Evolutionary conservation across 768 basidiomycete species (phyloP).

Genomic region (Termitomyces sp.): DNA sequence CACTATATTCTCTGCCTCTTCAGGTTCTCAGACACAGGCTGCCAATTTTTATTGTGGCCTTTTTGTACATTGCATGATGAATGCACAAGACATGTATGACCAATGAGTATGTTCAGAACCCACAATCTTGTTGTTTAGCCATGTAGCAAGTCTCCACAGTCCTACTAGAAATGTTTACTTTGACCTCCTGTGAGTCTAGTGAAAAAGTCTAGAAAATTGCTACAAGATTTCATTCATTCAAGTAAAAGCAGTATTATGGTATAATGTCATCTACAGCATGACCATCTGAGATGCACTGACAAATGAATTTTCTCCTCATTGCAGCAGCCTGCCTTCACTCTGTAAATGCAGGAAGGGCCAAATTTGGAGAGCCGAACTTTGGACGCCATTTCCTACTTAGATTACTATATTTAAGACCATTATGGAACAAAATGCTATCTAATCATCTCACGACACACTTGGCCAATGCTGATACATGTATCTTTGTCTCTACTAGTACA

Average conservation of each 20-base stretch:
- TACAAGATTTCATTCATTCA: background rate
- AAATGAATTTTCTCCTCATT: background rate
- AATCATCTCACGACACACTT: background rate
- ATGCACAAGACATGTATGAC: too few species aligned
- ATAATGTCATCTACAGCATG: background rate
- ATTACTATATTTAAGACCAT: too few species aligned
- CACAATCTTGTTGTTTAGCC: too few species aligned
- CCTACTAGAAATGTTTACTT: background rate
- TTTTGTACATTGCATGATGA: too few species aligned
- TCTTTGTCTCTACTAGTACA: background rate
- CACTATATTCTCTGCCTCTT: too few species aligned
- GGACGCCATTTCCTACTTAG: background rate
- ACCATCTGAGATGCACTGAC: background rate
- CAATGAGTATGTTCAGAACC: too few species aligned
- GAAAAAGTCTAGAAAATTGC: background rate
- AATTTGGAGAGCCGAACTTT: background rate
- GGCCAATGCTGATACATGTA: background rate
- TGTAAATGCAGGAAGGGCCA: too few species aligned
- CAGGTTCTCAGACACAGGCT: too few species aligned
- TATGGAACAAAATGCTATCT: too few species aligned
- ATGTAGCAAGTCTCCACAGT: too few species aligned
- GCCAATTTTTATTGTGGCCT: too few species aligned
- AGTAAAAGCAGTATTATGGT: background rate
- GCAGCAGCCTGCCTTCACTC: too few species aligned
- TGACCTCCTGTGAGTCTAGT: background rate